Percentiles rank a stretch among this genome's conserved stretches.
phyloP scores from a whole-genome alignment of 2,329 filamentous ascomycete species.

The Byssothecium circinans region DNA sequence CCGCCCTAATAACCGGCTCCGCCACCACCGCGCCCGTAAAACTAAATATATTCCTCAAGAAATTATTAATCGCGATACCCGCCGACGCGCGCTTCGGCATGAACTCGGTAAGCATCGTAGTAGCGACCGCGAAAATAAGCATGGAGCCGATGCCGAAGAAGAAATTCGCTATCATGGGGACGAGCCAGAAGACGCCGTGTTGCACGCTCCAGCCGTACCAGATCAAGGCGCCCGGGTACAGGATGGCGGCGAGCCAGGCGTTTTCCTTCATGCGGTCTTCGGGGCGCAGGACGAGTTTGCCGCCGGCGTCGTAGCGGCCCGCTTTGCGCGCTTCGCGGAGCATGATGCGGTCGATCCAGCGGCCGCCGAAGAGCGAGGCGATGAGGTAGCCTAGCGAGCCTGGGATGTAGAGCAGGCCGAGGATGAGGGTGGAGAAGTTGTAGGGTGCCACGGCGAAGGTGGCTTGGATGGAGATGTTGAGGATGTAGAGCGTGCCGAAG shows the following conservation, averaged over 20 bases:
- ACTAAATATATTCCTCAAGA: constrained; percentile 42
- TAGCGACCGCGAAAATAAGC: constrained; percentile 43
- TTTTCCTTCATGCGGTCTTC: constrained; percentile 48
- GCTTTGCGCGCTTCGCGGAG: constrained; percentile 42
- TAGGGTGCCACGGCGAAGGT: constrained; percentile 40
- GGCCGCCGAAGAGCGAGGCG: constrained; percentile 40
- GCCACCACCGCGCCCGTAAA: constrained; percentile 42
- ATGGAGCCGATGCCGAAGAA: constrained; percentile 46
- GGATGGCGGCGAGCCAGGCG: constrained; percentile 40
- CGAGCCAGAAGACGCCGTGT: constrained; percentile 36
- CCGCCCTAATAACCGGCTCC: constrained; percentile 36
- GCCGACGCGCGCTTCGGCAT: constrained; percentile 40
- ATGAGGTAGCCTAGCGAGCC: constrained; percentile 41
- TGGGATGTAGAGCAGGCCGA: constrained; percentile 45
- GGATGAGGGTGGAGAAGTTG: constrained; percentile 38
- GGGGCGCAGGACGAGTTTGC: constrained; percentile 38
- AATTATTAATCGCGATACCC: constrained; percentile 46
- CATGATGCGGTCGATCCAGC: constrained; percentile 47
- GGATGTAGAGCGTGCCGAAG: constrained; percentile 44
- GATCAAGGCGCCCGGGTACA: constrained; percentile 42
- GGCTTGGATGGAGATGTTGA: constrained; percentile 44
- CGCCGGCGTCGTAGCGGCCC: constrained; percentile 38
- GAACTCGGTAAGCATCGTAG: constrained; percentile 47
- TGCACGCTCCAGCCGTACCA: constrained; percentile 44
- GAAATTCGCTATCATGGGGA: constrained; percentile 45